phyloP scores from a whole-genome alignment of 257 asterid species.

The Fraxinus quadrangulata region DNA sequence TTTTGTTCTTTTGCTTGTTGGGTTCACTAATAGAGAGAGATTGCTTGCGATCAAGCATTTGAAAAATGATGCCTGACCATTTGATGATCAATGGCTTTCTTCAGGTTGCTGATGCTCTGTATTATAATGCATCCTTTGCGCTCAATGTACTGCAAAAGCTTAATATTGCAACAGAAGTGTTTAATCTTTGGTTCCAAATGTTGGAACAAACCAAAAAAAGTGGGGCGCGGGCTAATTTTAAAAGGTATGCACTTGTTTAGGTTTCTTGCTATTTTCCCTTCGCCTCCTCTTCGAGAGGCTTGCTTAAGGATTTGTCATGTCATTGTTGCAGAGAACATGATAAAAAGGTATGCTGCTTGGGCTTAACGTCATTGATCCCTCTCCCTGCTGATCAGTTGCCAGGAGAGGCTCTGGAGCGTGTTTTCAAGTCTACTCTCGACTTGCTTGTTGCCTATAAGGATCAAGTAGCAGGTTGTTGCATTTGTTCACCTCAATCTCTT shows the following conservation, averaged over 20 bases:
- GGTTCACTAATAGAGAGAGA: conserved; percentile 9
- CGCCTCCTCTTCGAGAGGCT: not conserved
- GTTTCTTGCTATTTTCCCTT: conserved; percentile 4
- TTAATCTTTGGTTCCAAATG: conserved; percentile 97
- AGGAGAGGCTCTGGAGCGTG: conserved; percentile 84
- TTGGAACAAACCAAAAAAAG: conserved; percentile 83
- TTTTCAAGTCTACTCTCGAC: conserved; percentile 86
- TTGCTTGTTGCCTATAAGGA: conserved; percentile 95
- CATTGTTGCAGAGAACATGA: conserved; percentile 83
- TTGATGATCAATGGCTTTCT: conserved; percentile 26
- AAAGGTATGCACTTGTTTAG: conserved; percentile 48
- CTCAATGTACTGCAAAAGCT: conserved; percentile 85
- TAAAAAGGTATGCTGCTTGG: conserved; percentile 94
- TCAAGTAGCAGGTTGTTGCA: conserved; percentile 78
- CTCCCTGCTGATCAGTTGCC: conserved; percentile 93
- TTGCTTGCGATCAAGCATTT: conserved; percentile 12
- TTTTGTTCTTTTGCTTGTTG: conserved; percentile 4
- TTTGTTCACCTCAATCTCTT: conserved; percentile 13
- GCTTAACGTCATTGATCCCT: conserved; percentile 89
- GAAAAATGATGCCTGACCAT: conserved; percentile 13
- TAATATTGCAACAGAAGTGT: conserved; percentile 82
- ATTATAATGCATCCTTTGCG: conserved; percentile 74
- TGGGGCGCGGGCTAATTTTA: conserved; percentile 76
- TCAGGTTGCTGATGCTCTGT: conserved; percentile 95
- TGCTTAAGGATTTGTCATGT: conserved; percentile 6